Evolutionary conservation across 2,329 filamentous ascomycete genomes (phyloP), one percentile per base, ranked within the genome.

Genomic region (Fusarium sp.): DNA sequence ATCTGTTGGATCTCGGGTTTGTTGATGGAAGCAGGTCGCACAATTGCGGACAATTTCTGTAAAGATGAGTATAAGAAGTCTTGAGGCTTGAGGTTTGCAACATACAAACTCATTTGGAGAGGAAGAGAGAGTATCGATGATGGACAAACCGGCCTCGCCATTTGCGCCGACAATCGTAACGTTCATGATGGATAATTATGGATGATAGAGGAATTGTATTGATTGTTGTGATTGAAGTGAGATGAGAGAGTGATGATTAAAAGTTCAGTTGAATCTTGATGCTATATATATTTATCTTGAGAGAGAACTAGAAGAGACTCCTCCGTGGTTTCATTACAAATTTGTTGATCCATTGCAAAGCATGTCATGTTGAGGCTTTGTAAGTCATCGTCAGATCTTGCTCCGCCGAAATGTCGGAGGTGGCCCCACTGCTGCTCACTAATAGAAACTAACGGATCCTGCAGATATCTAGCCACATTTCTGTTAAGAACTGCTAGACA

Each of bases 111-210:
- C 28, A n/a, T 24, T 63, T 20, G 62, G n/a, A 10, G 66, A 69
- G 11, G 38, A 9, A 6, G 65, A 26, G 26, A 75, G 66, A 6
- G 66, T 73, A 15, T 73, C 26, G 13, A 74, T 60, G 39, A 68
- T 65, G 32, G 70, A 71, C 26, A 62, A 45, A 35, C 73, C 73
- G 15, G 56, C 69, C 45, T 74, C 66, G 57, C 73, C 73, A 36
- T 68, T 65, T 32, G 73, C 73, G n/a, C 73, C 73, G 48, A 71
- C 66, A 38, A 75, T 62, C 26, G 70, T 59, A 18, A 75, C 73
- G 24, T 75, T 48, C 71, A 74, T 73, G 38, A 24, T 71, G 36
- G 14, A 26, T 54, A 35, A 35, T 15, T 35, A 26, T 71, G 26
- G 11, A 24, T 55, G 6, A 8, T 20, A 24, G 17, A 44, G 30